A percentile compares a stretch with the other conserved stretches of the same genome.
Conservation (phyloP, 208 protist species). For the Leptomonas seymouri region DNA sequence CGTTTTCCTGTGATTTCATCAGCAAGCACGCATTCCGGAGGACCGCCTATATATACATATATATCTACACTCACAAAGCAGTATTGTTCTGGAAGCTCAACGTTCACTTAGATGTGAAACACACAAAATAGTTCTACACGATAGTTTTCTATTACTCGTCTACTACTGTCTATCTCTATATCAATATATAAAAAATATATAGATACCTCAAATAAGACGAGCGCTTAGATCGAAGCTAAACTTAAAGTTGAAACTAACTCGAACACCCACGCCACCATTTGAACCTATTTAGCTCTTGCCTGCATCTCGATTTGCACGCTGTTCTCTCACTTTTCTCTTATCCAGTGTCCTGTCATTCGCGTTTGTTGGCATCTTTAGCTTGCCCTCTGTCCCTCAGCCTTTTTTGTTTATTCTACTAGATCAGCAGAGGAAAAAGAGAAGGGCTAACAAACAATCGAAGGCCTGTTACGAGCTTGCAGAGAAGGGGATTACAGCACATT, state of each 20-base stretch:
- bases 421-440: constrained; percentile 14
- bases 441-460: neutral
- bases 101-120: neutral
- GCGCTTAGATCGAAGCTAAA: constrained; percentile 2
- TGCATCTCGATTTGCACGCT: neutral
- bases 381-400: neutral
- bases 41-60: neutral
- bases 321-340: neutral
- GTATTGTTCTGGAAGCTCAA: neutral
- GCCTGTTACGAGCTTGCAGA: neutral
- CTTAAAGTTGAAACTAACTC: neutral
- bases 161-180: neutral
- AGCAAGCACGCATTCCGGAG: neutral
- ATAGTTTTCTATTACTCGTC: neutral
- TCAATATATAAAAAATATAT: too few species aligned
- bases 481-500: neutral
- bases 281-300: constrained; percentile 1
- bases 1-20: neutral
- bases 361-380: constrained; percentile 2
- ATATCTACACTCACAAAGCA: neutral
- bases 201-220: neutral
- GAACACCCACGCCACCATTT: neutral
- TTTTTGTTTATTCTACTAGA: constrained; percentile 12
- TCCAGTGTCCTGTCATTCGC: neutral
- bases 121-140: neutral